Evolutionary conservation across 2,329 filamentous ascomycete genomes (phyloP), one percentile per base, ranked within the genome.

Genomic region (Calonectria ilicicola): DNA sequence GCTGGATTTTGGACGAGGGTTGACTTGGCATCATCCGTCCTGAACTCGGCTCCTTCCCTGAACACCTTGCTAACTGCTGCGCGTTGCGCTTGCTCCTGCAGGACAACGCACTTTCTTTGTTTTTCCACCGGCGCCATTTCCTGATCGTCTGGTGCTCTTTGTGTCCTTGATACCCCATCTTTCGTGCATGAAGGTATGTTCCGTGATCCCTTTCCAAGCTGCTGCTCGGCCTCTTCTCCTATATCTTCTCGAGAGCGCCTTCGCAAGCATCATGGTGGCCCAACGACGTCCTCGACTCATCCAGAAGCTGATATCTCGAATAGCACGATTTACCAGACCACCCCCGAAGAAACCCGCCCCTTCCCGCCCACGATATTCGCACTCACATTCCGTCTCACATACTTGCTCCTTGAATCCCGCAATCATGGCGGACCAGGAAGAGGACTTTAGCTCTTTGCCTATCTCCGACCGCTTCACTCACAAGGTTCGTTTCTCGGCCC

Each of bases 401-500:
- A 49, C 72, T 10, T 72, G 75, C 66, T 68, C 74, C 56, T 40
- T 67, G 35, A 40, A 64, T 67, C 53, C 75, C 72, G 75, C 75
- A 79, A 81, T 75, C 76, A 97, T 97, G 95, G 94, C 93, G 70
- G 95, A 97, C 77, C 86, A 89, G 82, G 94, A 96, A 84, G 94
- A 96, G 82, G 95, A 98, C 83, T 96, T 93, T 83, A 93, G 92
- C 85, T 91, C 93, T 76, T 87, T 98, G 74, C 93, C 95, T 51
- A 85, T 98, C 69, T 88, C 91, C 53, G 95, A 98, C 75, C 91
- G 95, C 82, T 97, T 96, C 85, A 88, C 90, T 67, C 95, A 98
- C 88, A 98, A 98, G 87, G 91, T 93, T 79, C 67, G 82, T 75
- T 40, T 23, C 32, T 21, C 29, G 27, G 46, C 35, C n/a, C 58